phyloP scores from a whole-genome alignment of 257 asterid species.

The Salvia splendens region DNA sequence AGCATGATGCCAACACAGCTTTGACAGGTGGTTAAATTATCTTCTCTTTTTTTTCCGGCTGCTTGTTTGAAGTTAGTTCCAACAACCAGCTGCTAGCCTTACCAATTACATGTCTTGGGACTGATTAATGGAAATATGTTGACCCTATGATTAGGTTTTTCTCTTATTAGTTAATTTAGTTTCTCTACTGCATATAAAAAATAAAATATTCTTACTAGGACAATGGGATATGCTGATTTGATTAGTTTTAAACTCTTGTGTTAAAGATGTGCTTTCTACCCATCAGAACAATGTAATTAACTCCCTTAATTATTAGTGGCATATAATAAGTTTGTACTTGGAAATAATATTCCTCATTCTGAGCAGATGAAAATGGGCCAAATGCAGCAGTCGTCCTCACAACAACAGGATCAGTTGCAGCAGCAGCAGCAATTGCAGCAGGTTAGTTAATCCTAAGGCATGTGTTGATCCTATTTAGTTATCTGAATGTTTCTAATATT shows the following conservation, averaged over 20 bases:
- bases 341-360: conserved; percentile 21
- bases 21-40: background rate
- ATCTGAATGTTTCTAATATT: conserved; percentile 23
- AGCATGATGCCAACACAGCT: background rate
- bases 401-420: conserved; percentile 66
- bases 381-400: conserved; percentile 62
- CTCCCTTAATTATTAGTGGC: conserved; percentile 18
- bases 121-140: too few relatives aligned
- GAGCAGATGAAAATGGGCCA: conserved; percentile 61
- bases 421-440: conserved; percentile 65
- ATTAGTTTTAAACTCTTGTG: conserved; percentile 7
- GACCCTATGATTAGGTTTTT: background rate
- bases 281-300: conserved; percentile 6
- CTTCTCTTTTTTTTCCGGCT: background rate
- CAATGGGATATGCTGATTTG: background rate
- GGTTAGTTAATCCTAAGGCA: conserved; percentile 38
- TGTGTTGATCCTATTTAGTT: conserved; percentile 14
- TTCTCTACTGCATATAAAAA: background rate
- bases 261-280: background rate
- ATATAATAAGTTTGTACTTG: conserved; percentile 7
- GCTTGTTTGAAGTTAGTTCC: conserved; percentile 4
- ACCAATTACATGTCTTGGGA: background rate
- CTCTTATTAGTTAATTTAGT: background rate
- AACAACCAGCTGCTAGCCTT: conserved; percentile 5
- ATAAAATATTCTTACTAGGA: background rate